Conservation (phyloP, 441 rosid genomes). For the Pelargonium australe region DNA sequence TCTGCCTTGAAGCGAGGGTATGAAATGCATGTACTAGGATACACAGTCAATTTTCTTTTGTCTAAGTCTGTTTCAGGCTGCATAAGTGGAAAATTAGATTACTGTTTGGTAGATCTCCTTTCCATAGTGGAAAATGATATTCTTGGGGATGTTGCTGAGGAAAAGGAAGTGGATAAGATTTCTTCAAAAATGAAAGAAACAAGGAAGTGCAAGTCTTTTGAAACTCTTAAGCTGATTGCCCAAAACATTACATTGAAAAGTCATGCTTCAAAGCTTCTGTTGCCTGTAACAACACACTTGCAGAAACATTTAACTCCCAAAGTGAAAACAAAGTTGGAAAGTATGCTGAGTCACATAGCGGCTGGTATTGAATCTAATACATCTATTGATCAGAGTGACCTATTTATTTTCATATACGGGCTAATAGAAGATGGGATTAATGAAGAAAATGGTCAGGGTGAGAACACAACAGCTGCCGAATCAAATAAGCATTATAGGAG, state of each 20-base stretch:
- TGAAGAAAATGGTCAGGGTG: constrained; percentile 39
- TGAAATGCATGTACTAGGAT: constrained; percentile 88
- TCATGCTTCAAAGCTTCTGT: constrained; percentile 61
- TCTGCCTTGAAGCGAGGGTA: constrained; percentile 76
- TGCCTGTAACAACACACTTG: constrained; percentile 53
- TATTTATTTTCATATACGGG: constrained; percentile 60
- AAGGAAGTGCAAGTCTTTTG: constrained; percentile 59
- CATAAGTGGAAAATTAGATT: constrained; percentile 58
- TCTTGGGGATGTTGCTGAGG: constrained; percentile 89
- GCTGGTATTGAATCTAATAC: constrained; percentile 80
- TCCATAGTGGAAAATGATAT: constrained; percentile 66
- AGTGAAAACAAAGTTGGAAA: constrained; percentile 59
- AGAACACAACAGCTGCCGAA: constrained; percentile 25
- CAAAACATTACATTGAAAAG: constrained; percentile 63
- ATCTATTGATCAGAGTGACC: constrained; percentile 74
- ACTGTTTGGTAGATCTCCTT: constrained; percentile 77
- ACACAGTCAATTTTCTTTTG: constrained; percentile 60
- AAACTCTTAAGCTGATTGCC: constrained; percentile 71
- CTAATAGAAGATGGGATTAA: constrained; percentile 54
- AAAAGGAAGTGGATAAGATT: constrained; percentile 82
- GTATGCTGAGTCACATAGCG: constrained; percentile 65
- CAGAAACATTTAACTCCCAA: constrained; percentile 66
- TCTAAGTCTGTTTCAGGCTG: constrained; percentile 45
- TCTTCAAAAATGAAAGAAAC: constrained; percentile 94
- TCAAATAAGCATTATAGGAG: constrained; percentile 24